These are phyloP conservation scores for Aspergillus novofumigatus DNA, from an alignment of 2,329 filamentous ascomycete genomes.

Conservation along the genomic window DNA sequence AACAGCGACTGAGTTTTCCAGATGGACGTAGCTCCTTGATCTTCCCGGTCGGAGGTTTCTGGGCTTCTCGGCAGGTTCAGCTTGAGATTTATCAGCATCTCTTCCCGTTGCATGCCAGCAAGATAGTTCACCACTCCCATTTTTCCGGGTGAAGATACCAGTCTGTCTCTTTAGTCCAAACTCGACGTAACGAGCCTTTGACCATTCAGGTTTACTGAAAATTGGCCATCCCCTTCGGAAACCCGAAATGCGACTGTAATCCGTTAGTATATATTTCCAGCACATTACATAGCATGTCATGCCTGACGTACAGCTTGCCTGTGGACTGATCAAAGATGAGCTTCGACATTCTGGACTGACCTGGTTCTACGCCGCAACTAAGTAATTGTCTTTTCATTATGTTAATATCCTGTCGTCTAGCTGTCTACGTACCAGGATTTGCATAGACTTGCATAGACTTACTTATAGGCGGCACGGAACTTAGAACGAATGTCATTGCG, in stretches of 20 bases:
- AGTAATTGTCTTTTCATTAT: constrained; percentile 11
- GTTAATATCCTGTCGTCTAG: constrained; percentile 3
- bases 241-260: constrained; percentile 11
- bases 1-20: no score
- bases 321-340: constrained; percentile 16
- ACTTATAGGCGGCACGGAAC: constrained; percentile 16
- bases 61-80: no score
- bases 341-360: constrained; percentile 9
- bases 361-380: constrained; percentile 10
- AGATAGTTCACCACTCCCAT: constrained; percentile 3
- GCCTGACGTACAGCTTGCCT: constrained; percentile 11
- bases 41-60: no score
- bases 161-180: constrained; percentile 8
- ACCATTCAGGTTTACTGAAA: constrained; percentile 9
- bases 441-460: constrained; percentile 11
- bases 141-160: constrained; percentile 10
- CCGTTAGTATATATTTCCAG: constrained; percentile 8
- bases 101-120: no score
- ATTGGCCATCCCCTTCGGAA: constrained; percentile 15
- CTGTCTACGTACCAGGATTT: constrained; percentile 1
- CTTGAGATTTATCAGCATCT: no score
- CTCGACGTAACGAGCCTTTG: constrained; percentile 11
- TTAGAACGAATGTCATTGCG: constrained; percentile 14
- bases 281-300: constrained; percentile 5
- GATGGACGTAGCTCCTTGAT: no score